Evolutionary conservation across 1,284 basidiomycete genomes (phyloP), one percentile per base, ranked within the genome.

Genomic region (Somion occarium): DNA sequence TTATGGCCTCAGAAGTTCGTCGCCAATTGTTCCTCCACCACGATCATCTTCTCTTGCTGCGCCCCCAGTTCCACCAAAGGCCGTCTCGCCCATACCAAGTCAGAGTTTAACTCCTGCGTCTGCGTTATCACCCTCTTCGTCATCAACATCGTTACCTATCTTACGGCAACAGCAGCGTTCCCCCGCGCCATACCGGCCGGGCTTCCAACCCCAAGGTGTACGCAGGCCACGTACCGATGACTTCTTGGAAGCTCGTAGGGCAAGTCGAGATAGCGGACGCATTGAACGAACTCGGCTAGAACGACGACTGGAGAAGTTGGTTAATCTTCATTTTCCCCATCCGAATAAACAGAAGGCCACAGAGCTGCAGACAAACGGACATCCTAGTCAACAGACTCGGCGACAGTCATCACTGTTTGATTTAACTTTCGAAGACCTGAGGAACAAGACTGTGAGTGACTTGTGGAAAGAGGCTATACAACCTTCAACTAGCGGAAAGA

Each of bases 281-380:
- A 75, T 90, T 39, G 91, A 95, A 63, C 80, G 85, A 39, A 87
- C 89, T 24, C 82, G 93, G 55, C 69, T 94, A 5, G 87, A 89
- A 56, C 74, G 92, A 48, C 75, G 92, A 30, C 76, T 94, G 52
- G 91, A 93, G 62, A 95, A 95, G 72, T 76, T 94, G 38, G 85
- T 94, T 49, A 75, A 79, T 47, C 70, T 95, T 5, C 92, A 95
- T 67, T 95, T 95, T 61, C 82, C 88, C 44, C 70, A 53, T 49
- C 54, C 59, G 1, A 51, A 53, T 44, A 53, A 56, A n/a, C 23
- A 46, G 47, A 64, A 63, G 53, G 51, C 61, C 58, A 55, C 53
- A 53, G 62, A 62, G 44, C 26, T 30, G 44, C 50, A 59, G 53
- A 55, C 63, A 56, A 49, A 48, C 48, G 23, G 13, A 15, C 18